phyloP scores from a whole-genome alignment of 495 filamentous ascomycete genomes.

The Tuber melanosporum region DNA sequence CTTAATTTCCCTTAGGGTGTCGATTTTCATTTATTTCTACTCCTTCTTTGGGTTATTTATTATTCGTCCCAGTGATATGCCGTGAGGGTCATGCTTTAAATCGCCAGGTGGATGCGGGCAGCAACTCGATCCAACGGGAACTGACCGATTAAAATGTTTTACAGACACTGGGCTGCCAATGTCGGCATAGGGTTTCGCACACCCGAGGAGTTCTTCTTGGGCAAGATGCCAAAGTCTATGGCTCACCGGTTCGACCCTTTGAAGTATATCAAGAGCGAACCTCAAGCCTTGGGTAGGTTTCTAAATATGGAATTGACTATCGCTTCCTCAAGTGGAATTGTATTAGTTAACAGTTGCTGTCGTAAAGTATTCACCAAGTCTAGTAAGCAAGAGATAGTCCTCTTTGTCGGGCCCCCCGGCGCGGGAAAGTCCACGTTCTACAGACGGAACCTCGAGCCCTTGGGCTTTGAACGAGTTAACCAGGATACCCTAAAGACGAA shows the following conservation, averaged over 20 bases:
- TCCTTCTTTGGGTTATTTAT: conserved; percentile 15
- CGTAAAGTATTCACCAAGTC: conserved; percentile 52
- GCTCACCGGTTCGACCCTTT: conserved; percentile 61
- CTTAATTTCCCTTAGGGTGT: background rate
- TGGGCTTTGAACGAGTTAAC: conserved; percentile 79
- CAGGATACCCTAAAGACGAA: conserved; percentile 83
- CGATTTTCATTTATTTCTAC: conserved; percentile 14
- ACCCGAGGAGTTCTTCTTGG: conserved; percentile 85
- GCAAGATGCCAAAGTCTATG: conserved; percentile 56
- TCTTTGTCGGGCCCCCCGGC: conserved; percentile 82
- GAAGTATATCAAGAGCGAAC: conserved; percentile 45
- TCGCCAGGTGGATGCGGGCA: conserved; percentile 12
- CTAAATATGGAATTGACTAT: background rate
- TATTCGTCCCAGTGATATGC: conserved; percentile 16
- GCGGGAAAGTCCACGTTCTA: conserved; percentile 90
- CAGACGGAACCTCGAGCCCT: conserved; percentile 66
- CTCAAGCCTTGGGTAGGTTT: background rate
- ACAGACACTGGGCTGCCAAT: conserved; percentile 56
- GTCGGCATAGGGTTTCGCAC: conserved; percentile 71
- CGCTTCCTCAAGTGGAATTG: conserved; percentile 8
- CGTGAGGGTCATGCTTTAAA: conserved; percentile 18
- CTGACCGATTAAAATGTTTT: conserved; percentile 5
- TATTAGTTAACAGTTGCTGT: conserved; percentile 11
- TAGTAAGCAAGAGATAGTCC: conserved; percentile 64
- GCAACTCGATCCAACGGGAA: conserved; percentile 1